Evolutionary conservation across 2,329 filamentous ascomycete genomes (phyloP).

Genomic region (Pestalotiopsis sp.): DNA sequence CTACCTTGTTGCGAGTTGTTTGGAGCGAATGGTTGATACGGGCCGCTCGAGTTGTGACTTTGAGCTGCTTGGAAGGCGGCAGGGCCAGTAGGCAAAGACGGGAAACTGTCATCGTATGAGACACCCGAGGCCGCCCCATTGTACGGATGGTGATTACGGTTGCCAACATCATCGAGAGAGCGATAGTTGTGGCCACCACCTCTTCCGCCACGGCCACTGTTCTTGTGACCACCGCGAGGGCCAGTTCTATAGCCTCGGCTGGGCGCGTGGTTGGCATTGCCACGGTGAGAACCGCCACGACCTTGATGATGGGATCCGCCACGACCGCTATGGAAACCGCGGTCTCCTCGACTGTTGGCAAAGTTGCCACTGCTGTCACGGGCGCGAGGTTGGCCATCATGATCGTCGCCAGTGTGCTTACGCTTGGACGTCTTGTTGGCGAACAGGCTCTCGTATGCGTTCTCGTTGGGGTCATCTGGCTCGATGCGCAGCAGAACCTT

Average conservation of each 20-base stretch:
- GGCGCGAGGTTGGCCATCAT: conserved; percentile 23
- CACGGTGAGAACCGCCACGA: conserved; percentile 24
- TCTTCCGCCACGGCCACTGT: conserved; percentile 42
- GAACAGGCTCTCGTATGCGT: conserved; percentile 63
- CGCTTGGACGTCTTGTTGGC: conserved; percentile 61
- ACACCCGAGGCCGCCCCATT: conserved; percentile 36
- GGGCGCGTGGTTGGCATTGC: conserved; percentile 34
- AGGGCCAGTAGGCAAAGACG: conserved; percentile 26
- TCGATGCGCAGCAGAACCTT: conserved; percentile 83
- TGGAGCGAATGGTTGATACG: neutral
- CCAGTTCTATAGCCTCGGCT: conserved; percentile 39
- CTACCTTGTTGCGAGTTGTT: conserved; percentile 13
- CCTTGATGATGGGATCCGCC: conserved; percentile 30
- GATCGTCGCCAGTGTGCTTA: conserved; percentile 52
- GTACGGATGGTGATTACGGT: conserved; percentile 44
- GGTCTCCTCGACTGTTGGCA: conserved; percentile 35
- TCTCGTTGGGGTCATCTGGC: conserved; percentile 62
- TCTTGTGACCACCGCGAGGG: conserved; percentile 36
- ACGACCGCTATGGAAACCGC: conserved; percentile 43
- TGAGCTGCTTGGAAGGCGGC: conserved; percentile 21
- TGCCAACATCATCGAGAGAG: conserved; percentile 66
- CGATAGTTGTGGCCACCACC: conserved; percentile 58
- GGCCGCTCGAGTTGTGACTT: conserved; percentile 13
- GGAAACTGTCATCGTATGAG: conserved; percentile 47
- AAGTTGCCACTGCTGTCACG: conserved; percentile 31